phyloP scores from a whole-genome alignment of 495 filamentous ascomycete genomes.

The Astrothelium macrocarpum region DNA sequence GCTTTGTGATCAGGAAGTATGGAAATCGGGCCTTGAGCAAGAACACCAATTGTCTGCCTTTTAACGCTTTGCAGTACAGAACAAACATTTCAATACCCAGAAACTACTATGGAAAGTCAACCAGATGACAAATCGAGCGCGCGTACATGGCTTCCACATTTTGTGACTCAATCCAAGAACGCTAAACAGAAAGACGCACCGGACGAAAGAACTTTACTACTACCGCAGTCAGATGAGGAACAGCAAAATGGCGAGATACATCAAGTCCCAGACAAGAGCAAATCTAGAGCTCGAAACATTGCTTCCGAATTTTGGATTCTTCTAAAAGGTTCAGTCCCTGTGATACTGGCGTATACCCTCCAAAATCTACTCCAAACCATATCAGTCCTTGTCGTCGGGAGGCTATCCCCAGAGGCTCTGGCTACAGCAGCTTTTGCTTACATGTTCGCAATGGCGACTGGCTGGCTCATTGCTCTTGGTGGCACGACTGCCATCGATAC shows the following conservation, averaged over 20 bases:
- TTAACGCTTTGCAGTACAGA: too few relatives aligned
- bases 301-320: constrained; percentile 60
- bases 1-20: too few relatives aligned
- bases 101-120: constrained; percentile 24
- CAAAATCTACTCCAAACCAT: constrained; percentile 84
- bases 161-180: constrained; percentile 13
- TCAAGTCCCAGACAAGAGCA: constrained; percentile 24
- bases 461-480: constrained; percentile 84
- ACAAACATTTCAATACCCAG: too few relatives aligned
- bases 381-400: constrained; percentile 76
- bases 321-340: constrained; percentile 60
- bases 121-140: constrained; percentile 18
- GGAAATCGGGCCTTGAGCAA: too few relatives aligned
- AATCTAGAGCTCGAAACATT: constrained; percentile 26
- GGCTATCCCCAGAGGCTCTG: constrained; percentile 68
- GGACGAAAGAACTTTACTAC: constrained; percentile 19
- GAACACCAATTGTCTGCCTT: too few relatives aligned
- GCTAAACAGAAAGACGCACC: constrained; percentile 13
- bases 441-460: constrained; percentile 91
- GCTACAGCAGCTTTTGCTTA: constrained; percentile 81
- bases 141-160: constrained; percentile 26
- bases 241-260: constrained; percentile 23
- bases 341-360: constrained; percentile 80
- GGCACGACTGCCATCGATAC: constrained; percentile 89
- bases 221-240: constrained; percentile 23